Conservation (phyloP, 768 basidiomycete genomes). For the Trametes elegans region DNA sequence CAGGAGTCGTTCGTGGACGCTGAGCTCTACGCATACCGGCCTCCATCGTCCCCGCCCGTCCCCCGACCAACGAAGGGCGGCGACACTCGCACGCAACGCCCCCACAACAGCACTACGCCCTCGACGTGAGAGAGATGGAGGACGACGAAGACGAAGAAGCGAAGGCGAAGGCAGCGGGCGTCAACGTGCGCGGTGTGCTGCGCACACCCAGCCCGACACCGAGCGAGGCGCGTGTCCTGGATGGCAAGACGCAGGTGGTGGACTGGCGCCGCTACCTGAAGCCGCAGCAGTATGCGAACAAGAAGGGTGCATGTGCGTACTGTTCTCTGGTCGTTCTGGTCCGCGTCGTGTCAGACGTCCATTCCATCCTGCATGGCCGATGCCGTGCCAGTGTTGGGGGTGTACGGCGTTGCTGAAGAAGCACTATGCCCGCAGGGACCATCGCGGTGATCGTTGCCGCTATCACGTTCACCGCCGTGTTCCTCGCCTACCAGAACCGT, state of each 20-base stretch:
- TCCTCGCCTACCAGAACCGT: slow-evolving; percentile 41
- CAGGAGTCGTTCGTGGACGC: too few species aligned
- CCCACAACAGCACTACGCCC: too few species aligned
- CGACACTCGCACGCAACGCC: too few species aligned
- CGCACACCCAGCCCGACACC: slow-evolving; percentile 37
- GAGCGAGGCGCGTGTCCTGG: slow-evolving; percentile 28
- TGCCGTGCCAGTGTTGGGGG: background rate
- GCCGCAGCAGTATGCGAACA: background rate
- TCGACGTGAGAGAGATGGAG: background rate
- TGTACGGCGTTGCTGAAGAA: background rate
- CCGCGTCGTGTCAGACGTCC: background rate
- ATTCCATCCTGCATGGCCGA: background rate
- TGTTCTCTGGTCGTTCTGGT: background rate
- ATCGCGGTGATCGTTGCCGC: slow-evolving; percentile 14
- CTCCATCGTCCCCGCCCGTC: too few species aligned
- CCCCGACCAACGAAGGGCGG: too few species aligned
- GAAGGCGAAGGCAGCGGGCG: background rate
- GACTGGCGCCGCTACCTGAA: slow-evolving; percentile 37
- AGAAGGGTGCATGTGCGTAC: background rate
- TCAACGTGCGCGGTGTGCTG: slow-evolving; percentile 17
- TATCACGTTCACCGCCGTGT: slow-evolving; percentile 33
- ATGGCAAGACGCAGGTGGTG: slow-evolving; percentile 20
- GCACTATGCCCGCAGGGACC: background rate
- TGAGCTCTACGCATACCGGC: too few species aligned
- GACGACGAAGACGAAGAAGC: background rate